Conservation (phyloP, 306 rosid genomes). For the Fragaria iinumae region DNA sequence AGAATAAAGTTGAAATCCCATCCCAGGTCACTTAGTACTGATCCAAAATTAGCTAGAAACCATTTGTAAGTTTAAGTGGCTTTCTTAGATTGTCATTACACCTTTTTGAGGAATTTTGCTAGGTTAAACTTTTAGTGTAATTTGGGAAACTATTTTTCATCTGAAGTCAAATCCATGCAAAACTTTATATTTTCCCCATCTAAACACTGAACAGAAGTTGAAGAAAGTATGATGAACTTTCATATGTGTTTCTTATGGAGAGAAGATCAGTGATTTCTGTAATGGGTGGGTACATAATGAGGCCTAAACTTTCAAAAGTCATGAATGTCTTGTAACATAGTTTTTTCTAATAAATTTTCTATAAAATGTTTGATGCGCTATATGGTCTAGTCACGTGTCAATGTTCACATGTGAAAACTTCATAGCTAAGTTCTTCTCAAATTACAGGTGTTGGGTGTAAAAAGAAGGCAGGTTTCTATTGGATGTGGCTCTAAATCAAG, state of each 20-base stretch:
- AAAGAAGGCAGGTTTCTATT: constrained; percentile 68
- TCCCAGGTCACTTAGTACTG: neutral
- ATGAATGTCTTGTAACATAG: neutral
- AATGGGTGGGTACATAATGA: neutral
- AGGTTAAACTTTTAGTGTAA: neutral
- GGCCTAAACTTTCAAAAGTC: neutral
- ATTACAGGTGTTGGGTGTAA: constrained; percentile 77
- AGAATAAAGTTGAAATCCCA: neutral
- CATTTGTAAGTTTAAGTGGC: neutral
- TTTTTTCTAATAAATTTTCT: neutral
- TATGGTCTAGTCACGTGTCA: neutral
- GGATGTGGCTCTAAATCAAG: constrained; percentile 89
- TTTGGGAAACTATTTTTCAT: too few relatives aligned
- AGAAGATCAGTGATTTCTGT: neutral
- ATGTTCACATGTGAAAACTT: neutral
- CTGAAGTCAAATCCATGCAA: neutral
- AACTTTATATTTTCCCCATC: neutral
- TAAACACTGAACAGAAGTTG: neutral
- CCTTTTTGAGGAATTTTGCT: neutral
- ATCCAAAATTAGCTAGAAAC: neutral
- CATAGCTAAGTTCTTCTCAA: constrained; percentile 11
- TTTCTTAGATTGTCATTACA: neutral
- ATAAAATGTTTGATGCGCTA: neutral
- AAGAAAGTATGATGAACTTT: neutral
- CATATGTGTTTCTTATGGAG: neutral